phyloP scores from a whole-genome alignment of 257 asterid species.

The Paraleonurus japonicus region DNA sequence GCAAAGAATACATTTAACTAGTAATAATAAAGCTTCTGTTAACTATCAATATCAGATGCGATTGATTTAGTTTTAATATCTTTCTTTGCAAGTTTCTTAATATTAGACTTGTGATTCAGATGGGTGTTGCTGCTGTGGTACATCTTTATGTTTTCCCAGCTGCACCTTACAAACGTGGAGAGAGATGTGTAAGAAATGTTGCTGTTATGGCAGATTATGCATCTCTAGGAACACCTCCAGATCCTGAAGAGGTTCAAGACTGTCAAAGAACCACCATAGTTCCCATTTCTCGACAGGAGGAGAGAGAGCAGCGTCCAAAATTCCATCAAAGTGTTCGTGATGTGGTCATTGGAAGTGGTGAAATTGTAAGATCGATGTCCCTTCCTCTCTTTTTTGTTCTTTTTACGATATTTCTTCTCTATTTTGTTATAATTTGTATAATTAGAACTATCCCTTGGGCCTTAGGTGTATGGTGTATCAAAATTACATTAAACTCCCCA shows the following conservation, averaged over 20 bases:
- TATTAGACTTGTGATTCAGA: constrained; percentile 49
- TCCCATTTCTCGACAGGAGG: constrained; percentile 59
- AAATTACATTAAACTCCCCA: neutral
- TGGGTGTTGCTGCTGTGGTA: constrained; percentile 97
- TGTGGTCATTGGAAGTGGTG: constrained; percentile 94
- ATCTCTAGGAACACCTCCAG: constrained; percentile 81
- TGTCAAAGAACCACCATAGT: constrained; percentile 65
- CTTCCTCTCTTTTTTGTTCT: neutral
- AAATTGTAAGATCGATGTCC: constrained; percentile 59
- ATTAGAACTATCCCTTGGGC: neutral
- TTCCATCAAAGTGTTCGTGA: constrained; percentile 93
- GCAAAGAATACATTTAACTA: neutral
- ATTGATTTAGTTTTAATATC: neutral
- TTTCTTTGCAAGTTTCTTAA: constrained; percentile 21
- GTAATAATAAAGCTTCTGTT: neutral
- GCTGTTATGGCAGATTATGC: constrained; percentile 95
- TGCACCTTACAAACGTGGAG: constrained; percentile 88
- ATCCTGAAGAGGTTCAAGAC: constrained; percentile 92
- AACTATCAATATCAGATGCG: neutral
- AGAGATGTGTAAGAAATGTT: constrained; percentile 91
- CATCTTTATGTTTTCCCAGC: constrained; percentile 97
- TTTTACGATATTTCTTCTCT: neutral
- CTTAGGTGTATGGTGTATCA: neutral
- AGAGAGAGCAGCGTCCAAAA: constrained; percentile 60
- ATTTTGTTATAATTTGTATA: neutral